Base-by-base conservation (phyloP, 345 rosid species). In the Gossypium longicalyx region DNA sequence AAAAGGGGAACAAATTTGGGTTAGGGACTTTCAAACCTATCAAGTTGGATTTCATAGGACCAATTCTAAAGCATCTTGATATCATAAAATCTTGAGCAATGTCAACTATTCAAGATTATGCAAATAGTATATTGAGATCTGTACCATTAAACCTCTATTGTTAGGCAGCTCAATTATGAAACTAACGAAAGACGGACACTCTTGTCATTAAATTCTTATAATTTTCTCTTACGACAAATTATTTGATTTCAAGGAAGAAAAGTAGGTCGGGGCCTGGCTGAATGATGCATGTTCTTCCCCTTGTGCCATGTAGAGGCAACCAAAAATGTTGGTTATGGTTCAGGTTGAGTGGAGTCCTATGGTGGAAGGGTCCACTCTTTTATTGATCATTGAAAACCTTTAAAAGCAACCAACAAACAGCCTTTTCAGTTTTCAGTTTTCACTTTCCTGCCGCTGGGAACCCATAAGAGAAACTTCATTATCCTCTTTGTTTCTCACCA, bases 321-420 rank as follows among this genome's bases (percentile, higher is more conserved):
- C 45, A 57, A 74, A 47, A 61, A 73, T 65, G 47, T 52, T 22
- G 73, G 70, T 60, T 23, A 48, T 70, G 74, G 78, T 72, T 72
- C 59, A 58, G 15, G 62, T 10, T 23, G 34, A 61, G 70, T 74
- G 75, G 74, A 70, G 53, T 79, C 64, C 71, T 58, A 61, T 72
- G 38, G 52, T 34, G 43, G 48, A 43, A 41, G 77, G 52, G 41
- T 66, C 86, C 83, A 82, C 85, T 64, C 43, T 17, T 20, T 44
- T 58, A 71, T 48, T 51, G 61, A 78, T 82, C 81, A 79, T 75
- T 80, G 71, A 43, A 58, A 17, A 57, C 79, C 79, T 86, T 76
- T 43, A 81, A 86, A 85, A 79, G 83, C 81, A 76, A 65, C 45
- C 13, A 72, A 54, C 57, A 54, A 19, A 51, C 57, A 70, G 76